Evolutionary conservation across 306 rosid species (phyloP), one percentile per base, ranked within the genome.

Genomic region (Ochetophila trinervis): DNA sequence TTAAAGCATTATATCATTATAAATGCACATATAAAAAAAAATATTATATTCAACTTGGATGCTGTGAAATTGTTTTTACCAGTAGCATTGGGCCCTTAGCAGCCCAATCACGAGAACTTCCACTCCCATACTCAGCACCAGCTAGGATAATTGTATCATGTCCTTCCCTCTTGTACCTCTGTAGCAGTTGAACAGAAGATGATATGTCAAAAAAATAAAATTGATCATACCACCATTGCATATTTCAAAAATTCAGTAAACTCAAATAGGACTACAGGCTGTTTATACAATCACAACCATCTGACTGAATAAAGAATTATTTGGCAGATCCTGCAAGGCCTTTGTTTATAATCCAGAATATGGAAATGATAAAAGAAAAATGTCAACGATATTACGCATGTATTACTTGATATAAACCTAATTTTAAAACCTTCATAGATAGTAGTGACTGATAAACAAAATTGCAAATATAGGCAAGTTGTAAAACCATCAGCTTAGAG

Each of bases 21-120:
- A 21, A 12, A 37, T 11, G 59, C 20, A 15, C 17, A 9, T 0
- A 18, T 50, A 71, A 11, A 30, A 3, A 40, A 1, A 34, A 63
- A 44, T 16, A 61, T 67, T 19, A 22, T 27, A n/a, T 53, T 19
- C 60, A 58, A 70, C 47, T 19, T 62, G 47, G 55, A 63, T 62
- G 66, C 24, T 20, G n/a, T 62, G 24, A 4, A 60, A 55, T 60
- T 40, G 14, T 40, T 42, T 47, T 44, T 85, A 89, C 98, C 91
- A 89, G 79, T 57, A 92, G 91, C 96, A 74, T 89, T 67, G 96
- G 96, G 32, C 96, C 96, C 83, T 92, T 92, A 50, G 96, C 96
- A 77, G 96, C 98, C 96, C 96, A 92, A 76, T 92, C 98, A 32
- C 96, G 95, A 21, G 98, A 92, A 72, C 96, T 92, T 80, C 98